Conservation (phyloP, 805 yeast genomes). For the Starmerella cellae region DNA sequence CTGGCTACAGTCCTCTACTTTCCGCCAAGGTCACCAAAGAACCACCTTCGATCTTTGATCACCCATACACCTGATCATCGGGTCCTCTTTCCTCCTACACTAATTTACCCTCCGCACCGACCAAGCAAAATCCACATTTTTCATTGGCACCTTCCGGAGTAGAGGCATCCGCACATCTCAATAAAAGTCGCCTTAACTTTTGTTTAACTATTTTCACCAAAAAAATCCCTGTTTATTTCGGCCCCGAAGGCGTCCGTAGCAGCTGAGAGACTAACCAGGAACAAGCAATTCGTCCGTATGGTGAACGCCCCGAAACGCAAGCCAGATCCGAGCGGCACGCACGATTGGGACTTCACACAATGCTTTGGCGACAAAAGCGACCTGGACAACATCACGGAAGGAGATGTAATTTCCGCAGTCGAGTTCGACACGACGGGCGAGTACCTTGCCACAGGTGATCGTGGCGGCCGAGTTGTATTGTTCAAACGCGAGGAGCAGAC, state of each 20-base stretch:
- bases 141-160: too few species aligned
- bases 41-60: too few species aligned
- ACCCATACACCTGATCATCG: too few species aligned
- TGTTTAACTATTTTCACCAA: background rate
- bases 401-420: constrained; percentile 92
- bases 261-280: background rate
- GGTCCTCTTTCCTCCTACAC: too few species aligned
- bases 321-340: constrained; percentile 24
- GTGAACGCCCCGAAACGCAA: constrained; percentile 6
- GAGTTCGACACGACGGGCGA: constrained; percentile 94
- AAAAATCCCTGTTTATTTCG: background rate
- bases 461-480: constrained; percentile 93
- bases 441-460: constrained; percentile 93
- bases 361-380: constrained; percentile 99
- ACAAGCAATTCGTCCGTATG: background rate
- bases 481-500: constrained; percentile 68
- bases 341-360: constrained; percentile 77
- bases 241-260: background rate
- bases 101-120: too few species aligned
- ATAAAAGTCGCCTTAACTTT: too few species aligned
- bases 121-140: too few species aligned
- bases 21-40: too few species aligned
- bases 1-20: too few species aligned
- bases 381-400: constrained; percentile 86
- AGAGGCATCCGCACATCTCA: too few species aligned